A percentile compares a stretch with the other conserved stretches of the same genome.
These are phyloP conservation scores for Fonsecaea nubica DNA, from an alignment of 2,329 filamentous ascomycete genomes.

Conservation along the genomic window DNA sequence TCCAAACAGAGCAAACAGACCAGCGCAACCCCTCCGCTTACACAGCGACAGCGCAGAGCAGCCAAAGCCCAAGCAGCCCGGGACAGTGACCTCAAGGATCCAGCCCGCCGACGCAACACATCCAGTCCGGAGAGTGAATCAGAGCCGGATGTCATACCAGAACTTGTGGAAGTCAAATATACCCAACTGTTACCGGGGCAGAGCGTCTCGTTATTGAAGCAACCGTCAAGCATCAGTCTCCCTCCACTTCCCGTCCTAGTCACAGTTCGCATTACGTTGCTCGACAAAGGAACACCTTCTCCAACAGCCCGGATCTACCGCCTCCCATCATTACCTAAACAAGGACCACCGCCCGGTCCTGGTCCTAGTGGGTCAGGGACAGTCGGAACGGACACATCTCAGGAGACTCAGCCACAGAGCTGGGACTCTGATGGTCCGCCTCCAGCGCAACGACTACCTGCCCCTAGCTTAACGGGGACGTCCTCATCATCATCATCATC, in stretches of 20 bases:
- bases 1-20: neutral
- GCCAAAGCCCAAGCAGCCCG: slow-evolving; percentile 28
- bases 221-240: slow-evolving; percentile 36
- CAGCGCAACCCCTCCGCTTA: slow-evolving; percentile 16
- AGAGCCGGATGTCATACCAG: slow-evolving; percentile 14
- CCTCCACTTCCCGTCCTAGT: slow-evolving; percentile 52
- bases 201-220: slow-evolving; percentile 47
- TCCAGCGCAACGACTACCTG: slow-evolving; percentile 16
- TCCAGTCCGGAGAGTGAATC: slow-evolving; percentile 33
- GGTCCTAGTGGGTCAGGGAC: neutral
- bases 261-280: slow-evolving; percentile 70
- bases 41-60: slow-evolving; percentile 38
- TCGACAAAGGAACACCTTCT: slow-evolving; percentile 72
- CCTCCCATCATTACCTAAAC: slow-evolving; percentile 61
- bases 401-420: slow-evolving; percentile 10
- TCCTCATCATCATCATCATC: slow-evolving; percentile 18
- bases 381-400: neutral
- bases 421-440: slow-evolving; percentile 30
- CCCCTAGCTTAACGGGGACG: slow-evolving; percentile 19
- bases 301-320: slow-evolving; percentile 84
- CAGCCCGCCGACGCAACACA: slow-evolving; percentile 28
- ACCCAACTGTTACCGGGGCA: slow-evolving; percentile 50
- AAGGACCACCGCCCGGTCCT: neutral
- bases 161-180: slow-evolving; percentile 41
- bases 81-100: slow-evolving; percentile 18